Evolutionary conservation across 176 grass and related monocot species (phyloP).

Genomic region (Aegilops speltoides): DNA sequence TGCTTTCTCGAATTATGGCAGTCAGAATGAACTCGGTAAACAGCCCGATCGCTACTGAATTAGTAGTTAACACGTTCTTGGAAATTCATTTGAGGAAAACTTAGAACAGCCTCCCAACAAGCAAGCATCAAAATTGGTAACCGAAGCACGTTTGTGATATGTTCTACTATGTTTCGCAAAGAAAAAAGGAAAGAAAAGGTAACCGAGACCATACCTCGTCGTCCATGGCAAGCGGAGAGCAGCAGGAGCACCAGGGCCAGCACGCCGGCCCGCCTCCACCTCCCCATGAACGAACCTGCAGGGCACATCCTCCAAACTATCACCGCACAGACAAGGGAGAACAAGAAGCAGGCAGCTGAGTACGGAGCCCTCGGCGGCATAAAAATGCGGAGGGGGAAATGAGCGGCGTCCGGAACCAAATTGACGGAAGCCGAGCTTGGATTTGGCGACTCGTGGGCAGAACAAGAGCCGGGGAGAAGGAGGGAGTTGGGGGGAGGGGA

Average conservation of each 20-base stretch:
- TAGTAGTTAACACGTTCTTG: neutral
- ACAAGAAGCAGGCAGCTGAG: neutral
- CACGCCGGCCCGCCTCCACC: neutral
- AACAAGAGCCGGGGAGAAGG: neutral
- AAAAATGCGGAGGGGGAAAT: neutral
- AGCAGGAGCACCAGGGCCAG: constrained; percentile 30
- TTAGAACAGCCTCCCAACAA: neutral
- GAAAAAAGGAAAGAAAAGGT: too few species aligned
- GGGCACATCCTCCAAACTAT: neutral
- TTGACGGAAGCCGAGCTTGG: neutral
- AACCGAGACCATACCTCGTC: neutral
- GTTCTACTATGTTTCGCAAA: too few species aligned
- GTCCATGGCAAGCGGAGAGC: constrained; percentile 6
- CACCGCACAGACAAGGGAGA: neutral
- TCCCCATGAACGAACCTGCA: constrained; percentile 43
- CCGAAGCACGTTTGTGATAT: too few species aligned
- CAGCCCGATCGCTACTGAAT: neutral
- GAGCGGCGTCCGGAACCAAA: neutral
- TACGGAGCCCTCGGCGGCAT: neutral
- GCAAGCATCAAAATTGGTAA: neutral
- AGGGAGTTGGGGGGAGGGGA: neutral
- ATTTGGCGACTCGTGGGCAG: neutral
- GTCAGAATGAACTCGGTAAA: neutral
- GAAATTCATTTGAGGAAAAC: neutral
- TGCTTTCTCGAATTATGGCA: neutral